These are phyloP conservation scores for Bruguiera sexangula DNA, from an alignment of 345 rosid genomes.

Conservation along the genomic window DNA sequence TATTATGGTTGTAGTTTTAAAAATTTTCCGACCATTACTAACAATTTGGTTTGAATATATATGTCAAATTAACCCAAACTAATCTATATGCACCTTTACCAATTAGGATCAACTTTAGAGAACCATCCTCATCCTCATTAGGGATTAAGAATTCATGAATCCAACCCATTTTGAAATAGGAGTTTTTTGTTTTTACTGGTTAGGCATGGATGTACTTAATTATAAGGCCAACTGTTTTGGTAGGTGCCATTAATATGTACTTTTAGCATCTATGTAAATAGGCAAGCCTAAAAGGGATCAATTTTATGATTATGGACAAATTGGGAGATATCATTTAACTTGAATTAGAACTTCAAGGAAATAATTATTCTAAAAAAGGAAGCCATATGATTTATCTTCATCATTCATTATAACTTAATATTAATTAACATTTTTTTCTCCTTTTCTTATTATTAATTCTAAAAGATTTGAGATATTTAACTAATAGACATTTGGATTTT, in stretches of 20 bases:
- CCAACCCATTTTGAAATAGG: constrained; percentile 39
- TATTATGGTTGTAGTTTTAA: too few relatives aligned
- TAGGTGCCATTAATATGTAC: constrained; percentile 87
- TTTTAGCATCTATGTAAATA: constrained; percentile 76
- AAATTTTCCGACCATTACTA: too few relatives aligned
- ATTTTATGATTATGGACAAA: constrained; percentile 66
- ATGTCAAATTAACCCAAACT: too few relatives aligned
- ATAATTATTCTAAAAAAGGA: constrained; percentile 84
- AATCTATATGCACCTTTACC: too few relatives aligned
- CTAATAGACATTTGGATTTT: too few relatives aligned
- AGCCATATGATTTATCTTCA: neutral
- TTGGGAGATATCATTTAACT: constrained; percentile 55
- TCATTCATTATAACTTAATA: too few relatives aligned
- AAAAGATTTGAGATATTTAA: too few relatives aligned
- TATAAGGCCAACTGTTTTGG: constrained; percentile 78
- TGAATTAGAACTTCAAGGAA: constrained; percentile 49
- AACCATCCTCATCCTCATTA: too few relatives aligned
- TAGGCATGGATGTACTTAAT: constrained; percentile 72
- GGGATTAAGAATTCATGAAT: too few relatives aligned
- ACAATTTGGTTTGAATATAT: too few relatives aligned
- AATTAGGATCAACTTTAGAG: too few relatives aligned
- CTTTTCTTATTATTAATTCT: too few relatives aligned
- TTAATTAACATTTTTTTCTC: neutral
- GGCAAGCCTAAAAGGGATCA: constrained; percentile 58
- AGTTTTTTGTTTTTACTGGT: constrained; percentile 44